Percentiles rank a stretch among this genome's conserved stretches.
phyloP scores from a whole-genome alignment of 148 eudicot species.

The Persicaria maculosa region DNA sequence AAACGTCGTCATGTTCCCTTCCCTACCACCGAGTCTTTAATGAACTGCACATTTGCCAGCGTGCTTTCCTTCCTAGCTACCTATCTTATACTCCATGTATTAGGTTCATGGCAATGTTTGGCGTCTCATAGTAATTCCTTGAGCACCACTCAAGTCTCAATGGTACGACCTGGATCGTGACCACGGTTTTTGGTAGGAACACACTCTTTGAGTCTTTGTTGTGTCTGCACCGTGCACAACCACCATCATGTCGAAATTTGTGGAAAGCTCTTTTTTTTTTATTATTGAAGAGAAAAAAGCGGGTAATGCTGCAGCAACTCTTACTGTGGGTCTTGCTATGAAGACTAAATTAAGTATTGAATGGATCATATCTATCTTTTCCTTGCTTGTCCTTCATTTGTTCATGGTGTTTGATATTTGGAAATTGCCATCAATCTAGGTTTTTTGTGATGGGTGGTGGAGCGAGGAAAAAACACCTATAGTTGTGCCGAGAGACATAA shows the following conservation, averaged over 20 bases:
- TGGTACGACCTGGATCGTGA: constrained; percentile 50
- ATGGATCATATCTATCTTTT: too few relatives aligned
- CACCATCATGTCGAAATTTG: constrained; percentile 39
- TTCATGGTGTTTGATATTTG: too few relatives aligned
- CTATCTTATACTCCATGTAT: constrained; percentile 32
- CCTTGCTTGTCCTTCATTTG: too few relatives aligned
- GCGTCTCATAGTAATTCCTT: constrained; percentile 25
- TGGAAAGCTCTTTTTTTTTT: too few relatives aligned
- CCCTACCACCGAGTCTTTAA: not conserved
- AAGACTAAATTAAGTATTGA: too few relatives aligned
- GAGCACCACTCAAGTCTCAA: constrained; percentile 37
- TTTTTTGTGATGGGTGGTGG: too few relatives aligned
- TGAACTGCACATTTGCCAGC: not conserved
- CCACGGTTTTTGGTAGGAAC: constrained; percentile 46
- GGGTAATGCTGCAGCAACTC: too few relatives aligned
- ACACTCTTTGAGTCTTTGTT: constrained; percentile 56
- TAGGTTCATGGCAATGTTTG: constrained; percentile 44
- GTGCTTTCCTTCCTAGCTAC: constrained; percentile 16
- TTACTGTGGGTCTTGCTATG: too few relatives aligned
- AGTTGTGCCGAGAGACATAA: too few relatives aligned
- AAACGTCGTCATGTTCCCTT: not conserved
- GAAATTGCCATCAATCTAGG: too few relatives aligned
- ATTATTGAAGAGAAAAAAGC: too few relatives aligned
- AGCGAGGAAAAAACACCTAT: too few relatives aligned
- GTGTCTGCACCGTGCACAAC: constrained; percentile 79